These are phyloP conservation scores for Dendrobium officinale DNA, from an alignment of 106 monocot species.

Conservation along the genomic window DNA sequence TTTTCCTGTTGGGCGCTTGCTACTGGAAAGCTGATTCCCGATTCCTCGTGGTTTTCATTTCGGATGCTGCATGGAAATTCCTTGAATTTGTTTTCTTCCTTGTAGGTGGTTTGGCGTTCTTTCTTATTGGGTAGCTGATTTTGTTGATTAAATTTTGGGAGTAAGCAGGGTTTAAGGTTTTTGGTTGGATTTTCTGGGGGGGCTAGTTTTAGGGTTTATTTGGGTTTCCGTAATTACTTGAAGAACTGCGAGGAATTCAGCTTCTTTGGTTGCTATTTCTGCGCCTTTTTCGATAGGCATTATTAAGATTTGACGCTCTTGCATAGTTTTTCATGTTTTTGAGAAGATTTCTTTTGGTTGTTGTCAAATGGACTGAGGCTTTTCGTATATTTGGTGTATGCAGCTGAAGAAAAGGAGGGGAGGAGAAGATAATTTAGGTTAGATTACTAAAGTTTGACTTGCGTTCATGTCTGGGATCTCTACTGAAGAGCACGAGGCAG, in stretches of 20 bases:
- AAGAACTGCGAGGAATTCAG: background rate
- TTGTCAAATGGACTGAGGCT: background rate
- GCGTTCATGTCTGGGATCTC: conserved; percentile 4
- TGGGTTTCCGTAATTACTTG: background rate
- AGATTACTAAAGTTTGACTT: background rate
- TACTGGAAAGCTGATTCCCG: background rate
- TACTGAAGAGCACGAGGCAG: background rate
- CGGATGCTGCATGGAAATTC: background rate
- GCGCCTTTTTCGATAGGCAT: background rate
- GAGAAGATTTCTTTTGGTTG: background rate
- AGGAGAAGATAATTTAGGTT: background rate
- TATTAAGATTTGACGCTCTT: too few relatives aligned
- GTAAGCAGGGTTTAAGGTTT: background rate
- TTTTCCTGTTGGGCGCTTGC: background rate
- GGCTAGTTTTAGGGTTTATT: background rate
- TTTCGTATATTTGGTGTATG: background rate
- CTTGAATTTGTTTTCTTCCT: background rate
- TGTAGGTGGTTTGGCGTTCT: background rate
- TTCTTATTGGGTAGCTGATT: background rate
- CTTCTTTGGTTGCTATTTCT: background rate
- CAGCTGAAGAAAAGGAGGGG: background rate
- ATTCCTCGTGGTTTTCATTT: background rate
- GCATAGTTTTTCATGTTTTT: background rate
- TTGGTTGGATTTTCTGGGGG: background rate
- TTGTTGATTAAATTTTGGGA: background rate